Percentiles rank a stretch among this genome's conserved stretches.
These are phyloP conservation scores for Dioszegia aurantiaca DNA, from an alignment of 768 basidiomycete species.

Conservation along the genomic window DNA sequence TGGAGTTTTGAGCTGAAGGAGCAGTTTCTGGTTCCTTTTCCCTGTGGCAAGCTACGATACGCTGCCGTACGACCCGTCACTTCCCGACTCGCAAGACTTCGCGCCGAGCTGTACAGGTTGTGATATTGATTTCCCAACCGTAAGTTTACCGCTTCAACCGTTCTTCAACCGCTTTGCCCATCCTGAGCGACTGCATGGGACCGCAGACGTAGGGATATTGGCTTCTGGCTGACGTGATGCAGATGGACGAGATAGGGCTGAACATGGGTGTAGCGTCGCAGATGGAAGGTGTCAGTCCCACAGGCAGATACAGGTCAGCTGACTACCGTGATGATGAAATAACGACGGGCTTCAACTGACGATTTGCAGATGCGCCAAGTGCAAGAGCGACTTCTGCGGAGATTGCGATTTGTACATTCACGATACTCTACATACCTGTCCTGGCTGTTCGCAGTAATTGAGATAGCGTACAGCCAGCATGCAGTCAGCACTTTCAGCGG, in stretches of 20 bases:
- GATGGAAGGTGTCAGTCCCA: conserved; percentile 71
- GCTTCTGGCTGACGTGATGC: no score
- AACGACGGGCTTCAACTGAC: background rate
- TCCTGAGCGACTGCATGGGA: no score
- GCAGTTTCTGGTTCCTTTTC: conserved; percentile 62
- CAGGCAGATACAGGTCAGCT: conserved; percentile 73
- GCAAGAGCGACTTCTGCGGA: conserved; percentile 80
- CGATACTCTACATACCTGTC: conserved; percentile 91
- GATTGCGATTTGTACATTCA: conserved; percentile 97
- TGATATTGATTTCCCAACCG: conserved; percentile 63
- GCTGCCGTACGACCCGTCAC: conserved; percentile 6
- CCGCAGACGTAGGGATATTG: no score
- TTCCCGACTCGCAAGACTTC: conserved; percentile 27
- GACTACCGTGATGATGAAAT: no score
- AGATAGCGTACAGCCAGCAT: background rate
- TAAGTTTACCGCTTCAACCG: conserved; percentile 18
- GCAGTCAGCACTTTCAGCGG: no score
- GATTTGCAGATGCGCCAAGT: conserved; percentile 62
- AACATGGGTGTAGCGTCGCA: conserved; percentile 33
- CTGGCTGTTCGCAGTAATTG: conserved; percentile 55
- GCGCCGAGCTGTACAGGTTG: conserved; percentile 70
- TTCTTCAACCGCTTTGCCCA: no score
- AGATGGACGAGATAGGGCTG: conserved; percentile 27
- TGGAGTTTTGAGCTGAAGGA: conserved; percentile 7
- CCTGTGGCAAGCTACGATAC: conserved; percentile 75